A percentile compares a stretch with the other conserved stretches of the same genome.
Evolutionary conservation across 2,329 filamentous ascomycete genomes (phyloP).

Genomic region (Diaporthe citrichinensis): DNA sequence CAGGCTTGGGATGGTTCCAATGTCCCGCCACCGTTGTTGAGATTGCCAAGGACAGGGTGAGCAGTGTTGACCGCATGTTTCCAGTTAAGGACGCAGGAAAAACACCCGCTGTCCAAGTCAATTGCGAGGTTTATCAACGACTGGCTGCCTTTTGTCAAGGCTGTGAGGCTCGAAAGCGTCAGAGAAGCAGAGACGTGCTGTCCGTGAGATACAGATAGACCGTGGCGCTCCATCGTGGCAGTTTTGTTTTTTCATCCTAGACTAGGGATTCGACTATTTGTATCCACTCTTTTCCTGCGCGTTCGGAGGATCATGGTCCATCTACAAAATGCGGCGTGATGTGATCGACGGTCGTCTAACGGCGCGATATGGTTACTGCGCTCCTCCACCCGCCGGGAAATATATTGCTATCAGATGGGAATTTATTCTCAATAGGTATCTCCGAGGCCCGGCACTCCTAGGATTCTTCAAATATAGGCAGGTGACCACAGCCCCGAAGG

Average conservation of each 20-base stretch:
- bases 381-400: neutral
- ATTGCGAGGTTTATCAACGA: neutral
- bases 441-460: neutral
- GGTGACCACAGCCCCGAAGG: neutral
- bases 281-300: neutral
- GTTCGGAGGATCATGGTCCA: neutral
- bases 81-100: neutral
- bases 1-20: neutral
- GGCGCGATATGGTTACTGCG: neutral
- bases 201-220: neutral
- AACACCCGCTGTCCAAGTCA: neutral
- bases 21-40: neutral
- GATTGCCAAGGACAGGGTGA: neutral
- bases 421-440: neutral
- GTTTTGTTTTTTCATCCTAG: neutral
- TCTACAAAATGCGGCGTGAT: neutral
- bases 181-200: neutral
- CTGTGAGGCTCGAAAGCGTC: neutral
- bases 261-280: neutral
- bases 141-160: neutral
- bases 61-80: neutral
- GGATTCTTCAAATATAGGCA: neutral
- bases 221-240: neutral
- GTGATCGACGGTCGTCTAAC: neutral
- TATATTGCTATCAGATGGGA: conserved; percentile 26